These are phyloP conservation scores for Remersonia thermophila DNA, from an alignment of 2,329 filamentous ascomycete species.

Conservation along the genomic window DNA sequence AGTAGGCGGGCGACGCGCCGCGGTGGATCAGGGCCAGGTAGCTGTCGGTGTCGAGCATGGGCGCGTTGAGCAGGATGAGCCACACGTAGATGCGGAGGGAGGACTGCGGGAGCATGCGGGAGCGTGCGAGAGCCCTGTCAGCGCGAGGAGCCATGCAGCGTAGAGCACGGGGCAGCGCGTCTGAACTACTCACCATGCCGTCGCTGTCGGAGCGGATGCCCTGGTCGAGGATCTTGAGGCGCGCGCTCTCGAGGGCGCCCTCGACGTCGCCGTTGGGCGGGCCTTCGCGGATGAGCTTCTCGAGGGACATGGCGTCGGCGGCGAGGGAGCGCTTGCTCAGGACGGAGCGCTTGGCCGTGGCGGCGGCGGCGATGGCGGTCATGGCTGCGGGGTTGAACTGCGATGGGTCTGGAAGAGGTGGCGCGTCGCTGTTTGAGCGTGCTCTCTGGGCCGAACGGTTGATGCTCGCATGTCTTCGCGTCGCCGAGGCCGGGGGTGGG, in stretches of 20 bases:
- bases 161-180: no score
- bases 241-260: conserved; percentile 55
- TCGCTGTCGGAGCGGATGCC: conserved; percentile 65
- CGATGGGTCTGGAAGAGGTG: conserved; percentile 15
- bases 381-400: conserved; percentile 16
- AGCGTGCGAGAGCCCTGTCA: background rate
- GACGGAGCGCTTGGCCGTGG: conserved; percentile 29
- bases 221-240: conserved; percentile 62
- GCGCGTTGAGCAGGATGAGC: conserved; percentile 83
- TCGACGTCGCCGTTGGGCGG: conserved; percentile 58
- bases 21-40: conserved; percentile 88
- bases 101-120: conserved; percentile 44
- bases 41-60: conserved; percentile 70
- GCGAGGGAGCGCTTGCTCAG: conserved; percentile 34
- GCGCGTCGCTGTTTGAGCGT: conserved; percentile 63
- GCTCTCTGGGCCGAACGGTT: conserved; percentile 41
- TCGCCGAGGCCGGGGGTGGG: conserved; percentile 17
- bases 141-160: background rate
- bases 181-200: conserved; percentile 65
- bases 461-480: conserved; percentile 24
- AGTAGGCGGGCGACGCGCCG: conserved; percentile 85
- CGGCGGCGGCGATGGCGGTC: conserved; percentile 14
- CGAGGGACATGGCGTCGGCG: conserved; percentile 50
- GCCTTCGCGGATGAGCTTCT: conserved; percentile 68
- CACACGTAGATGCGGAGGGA: conserved; percentile 89